Evolutionary conservation across 768 basidiomycete genomes (phyloP).

Genomic region (Arthromyces matolae): DNA sequence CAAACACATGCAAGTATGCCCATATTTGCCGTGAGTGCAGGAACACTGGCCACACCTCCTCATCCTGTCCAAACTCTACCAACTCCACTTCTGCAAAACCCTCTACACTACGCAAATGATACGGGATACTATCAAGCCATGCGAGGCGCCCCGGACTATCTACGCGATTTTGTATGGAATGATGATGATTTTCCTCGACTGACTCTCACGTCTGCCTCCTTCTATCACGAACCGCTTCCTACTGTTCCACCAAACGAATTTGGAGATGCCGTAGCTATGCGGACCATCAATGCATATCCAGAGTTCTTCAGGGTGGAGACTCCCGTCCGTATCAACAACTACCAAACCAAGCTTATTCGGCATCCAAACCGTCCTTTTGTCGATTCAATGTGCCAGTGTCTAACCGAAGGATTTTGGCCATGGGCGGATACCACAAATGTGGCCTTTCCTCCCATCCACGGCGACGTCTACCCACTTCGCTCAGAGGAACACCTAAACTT

Average conservation of each 20-base stretch:
- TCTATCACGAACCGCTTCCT: not conserved
- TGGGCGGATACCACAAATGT: too few relatives aligned
- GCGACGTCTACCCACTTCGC: slow-evolving; percentile 17
- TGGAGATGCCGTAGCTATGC: too few relatives aligned
- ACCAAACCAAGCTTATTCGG: slow-evolving; percentile 16
- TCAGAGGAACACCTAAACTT: slow-evolving; percentile 11
- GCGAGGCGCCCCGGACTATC: too few relatives aligned
- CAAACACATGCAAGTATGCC: too few relatives aligned
- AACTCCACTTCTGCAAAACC: too few relatives aligned
- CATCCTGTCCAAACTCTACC: too few relatives aligned
- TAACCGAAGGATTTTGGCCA: slow-evolving; percentile 26
- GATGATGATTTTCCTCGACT: not conserved
- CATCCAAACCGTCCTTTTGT: slow-evolving; percentile 31
- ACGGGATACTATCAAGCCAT: too few relatives aligned
- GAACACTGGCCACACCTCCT: too few relatives aligned
- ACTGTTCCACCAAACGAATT: not conserved
- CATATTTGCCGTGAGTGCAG: too few relatives aligned
- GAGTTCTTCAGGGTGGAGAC: slow-evolving; percentile 22
- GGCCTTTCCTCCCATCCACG: too few relatives aligned
- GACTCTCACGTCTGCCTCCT: not conserved
- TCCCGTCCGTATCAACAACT: slow-evolving; percentile 22
- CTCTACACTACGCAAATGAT: too few relatives aligned
- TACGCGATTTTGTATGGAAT: not conserved
- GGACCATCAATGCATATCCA: not conserved
- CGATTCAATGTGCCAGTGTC: slow-evolving; percentile 18